phyloP scores from a whole-genome alignment of 768 basidiomycete genomes.

The Mycena rebaudengoi region DNA sequence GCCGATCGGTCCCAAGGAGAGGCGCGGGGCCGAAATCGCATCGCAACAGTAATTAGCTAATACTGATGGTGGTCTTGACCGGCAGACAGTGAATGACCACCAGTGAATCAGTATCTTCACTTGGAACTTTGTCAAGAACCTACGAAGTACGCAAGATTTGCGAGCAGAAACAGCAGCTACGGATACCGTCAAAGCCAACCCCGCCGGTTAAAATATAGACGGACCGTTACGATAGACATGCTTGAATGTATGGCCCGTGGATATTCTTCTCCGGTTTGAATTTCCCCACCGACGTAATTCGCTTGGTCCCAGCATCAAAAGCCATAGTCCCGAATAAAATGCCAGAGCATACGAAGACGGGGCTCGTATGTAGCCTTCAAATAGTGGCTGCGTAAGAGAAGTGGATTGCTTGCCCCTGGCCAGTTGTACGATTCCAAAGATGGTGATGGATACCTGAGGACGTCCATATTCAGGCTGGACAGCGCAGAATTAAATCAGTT shows the following conservation, averaged over 20 bases:
- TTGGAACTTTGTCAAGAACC: constrained; percentile 85
- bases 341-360: constrained; percentile 92
- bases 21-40: constrained; percentile 92
- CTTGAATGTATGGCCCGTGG: constrained; percentile 91
- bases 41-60: constrained; percentile 86
- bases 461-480: constrained; percentile 23
- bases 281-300: constrained; percentile 92
- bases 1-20: constrained; percentile 88
- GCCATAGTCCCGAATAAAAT: constrained; percentile 94
- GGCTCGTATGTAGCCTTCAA: constrained; percentile 76
- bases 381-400: constrained; percentile 74
- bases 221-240: constrained; percentile 82
- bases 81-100: constrained; percentile 5
- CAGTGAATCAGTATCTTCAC: neutral
- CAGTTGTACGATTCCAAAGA: constrained; percentile 83
- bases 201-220: constrained; percentile 28
- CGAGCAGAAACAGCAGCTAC: constrained; percentile 78
- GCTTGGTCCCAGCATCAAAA: constrained; percentile 95
- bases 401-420: constrained; percentile 73
- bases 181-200: constrained; percentile 6
- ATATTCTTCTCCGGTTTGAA: constrained; percentile 82
- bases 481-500: neutral
- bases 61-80: constrained; percentile 64
- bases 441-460: constrained; percentile 74
- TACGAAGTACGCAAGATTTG: constrained; percentile 92